Conservation (phyloP, 345 rosid species). For the Eucalyptus sp. region DNA sequence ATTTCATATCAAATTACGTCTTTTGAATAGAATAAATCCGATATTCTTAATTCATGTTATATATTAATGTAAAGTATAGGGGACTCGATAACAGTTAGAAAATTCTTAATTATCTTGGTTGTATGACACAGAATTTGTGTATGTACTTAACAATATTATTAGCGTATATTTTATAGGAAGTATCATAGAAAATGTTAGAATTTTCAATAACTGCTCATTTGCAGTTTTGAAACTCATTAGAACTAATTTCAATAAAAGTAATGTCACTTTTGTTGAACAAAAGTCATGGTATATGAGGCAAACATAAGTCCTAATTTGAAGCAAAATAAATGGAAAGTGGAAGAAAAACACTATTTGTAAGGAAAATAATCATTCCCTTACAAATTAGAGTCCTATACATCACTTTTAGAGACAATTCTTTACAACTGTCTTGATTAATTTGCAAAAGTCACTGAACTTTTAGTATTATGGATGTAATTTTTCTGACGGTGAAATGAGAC, state of each 20-base stretch:
- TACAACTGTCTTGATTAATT: background rate
- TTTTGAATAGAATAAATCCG: too few relatives aligned
- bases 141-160: background rate
- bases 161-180: background rate
- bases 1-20: too few relatives aligned
- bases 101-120: background rate
- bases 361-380: too few relatives aligned
- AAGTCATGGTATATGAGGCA: too few relatives aligned
- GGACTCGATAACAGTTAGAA: background rate
- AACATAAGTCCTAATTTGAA: too few relatives aligned
- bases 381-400: too few relatives aligned
- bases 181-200: too few relatives aligned
- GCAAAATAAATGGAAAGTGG: too few relatives aligned
- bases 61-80: background rate
- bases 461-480: background rate
- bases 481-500: background rate
- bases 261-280: background rate
- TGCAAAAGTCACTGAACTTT: background rate
- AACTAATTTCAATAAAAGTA: background rate
- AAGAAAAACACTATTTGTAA: too few relatives aligned
- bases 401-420: too few relatives aligned
- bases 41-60: background rate
- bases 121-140: background rate
- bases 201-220: too few relatives aligned
- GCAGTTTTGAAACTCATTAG: background rate